A percentile compares a stretch with the other conserved stretches of the same genome.
Evolutionary conservation across 768 basidiomycete genomes (phyloP).

Genomic region (Boletus barrowsii): DNA sequence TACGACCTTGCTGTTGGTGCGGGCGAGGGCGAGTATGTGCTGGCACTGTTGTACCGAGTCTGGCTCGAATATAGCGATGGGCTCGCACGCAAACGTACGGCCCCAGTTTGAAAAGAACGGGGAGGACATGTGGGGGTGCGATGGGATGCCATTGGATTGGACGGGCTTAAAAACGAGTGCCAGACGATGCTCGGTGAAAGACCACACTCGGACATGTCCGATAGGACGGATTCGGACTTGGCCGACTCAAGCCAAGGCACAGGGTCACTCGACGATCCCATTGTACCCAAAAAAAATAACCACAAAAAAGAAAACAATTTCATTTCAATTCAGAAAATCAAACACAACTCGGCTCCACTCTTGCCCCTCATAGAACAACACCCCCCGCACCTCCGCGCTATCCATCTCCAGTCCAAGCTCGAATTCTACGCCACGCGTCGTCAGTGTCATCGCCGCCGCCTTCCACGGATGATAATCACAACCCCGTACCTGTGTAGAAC

Average conservation of each 20-base stretch:
- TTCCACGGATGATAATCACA: background rate
- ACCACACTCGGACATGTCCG: constrained; percentile 4
- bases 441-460: background rate
- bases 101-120: constrained; percentile 82
- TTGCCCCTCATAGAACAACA: constrained; percentile 67
- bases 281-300: too few species aligned
- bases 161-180: too few species aligned
- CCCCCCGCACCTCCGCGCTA: constrained; percentile 83
- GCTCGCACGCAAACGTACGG: constrained; percentile 66
- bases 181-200: background rate
- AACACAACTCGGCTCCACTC: constrained; percentile 80
- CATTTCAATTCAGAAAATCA: constrained; percentile 40
- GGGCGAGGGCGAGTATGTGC: constrained; percentile 76
- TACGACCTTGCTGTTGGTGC: constrained; percentile 64
- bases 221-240: background rate
- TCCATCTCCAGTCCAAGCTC: constrained; percentile 82
- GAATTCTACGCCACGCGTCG: constrained; percentile 51
- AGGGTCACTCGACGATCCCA: too few species aligned
- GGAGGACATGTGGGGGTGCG: too few species aligned
- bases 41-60: constrained; percentile 64
- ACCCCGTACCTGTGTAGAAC: constrained; percentile 70
- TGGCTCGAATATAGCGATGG: constrained; percentile 75
- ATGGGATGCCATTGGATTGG: too few species aligned
- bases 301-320: background rate
- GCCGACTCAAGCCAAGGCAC: constrained; percentile 3